phyloP scores from a whole-genome alignment of 2,329 filamentous ascomycete species.

The Periglandula ipomoeae region DNA sequence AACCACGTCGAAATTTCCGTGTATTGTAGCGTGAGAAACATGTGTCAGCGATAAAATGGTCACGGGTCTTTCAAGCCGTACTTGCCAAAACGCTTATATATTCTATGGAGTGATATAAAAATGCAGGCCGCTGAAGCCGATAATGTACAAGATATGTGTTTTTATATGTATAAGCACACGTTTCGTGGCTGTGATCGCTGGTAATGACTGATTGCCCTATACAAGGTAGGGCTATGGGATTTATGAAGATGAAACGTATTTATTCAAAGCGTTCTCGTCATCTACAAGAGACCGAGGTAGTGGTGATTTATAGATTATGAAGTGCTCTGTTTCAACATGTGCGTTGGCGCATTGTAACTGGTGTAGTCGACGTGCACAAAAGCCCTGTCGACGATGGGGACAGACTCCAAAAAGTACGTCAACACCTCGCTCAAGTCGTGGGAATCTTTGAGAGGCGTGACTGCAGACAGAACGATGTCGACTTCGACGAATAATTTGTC shows the following conservation, averaged over 20 bases:
- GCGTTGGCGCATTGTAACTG: conserved; percentile 52
- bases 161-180: too few species aligned
- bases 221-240: too few species aligned
- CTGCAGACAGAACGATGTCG: conserved; percentile 73
- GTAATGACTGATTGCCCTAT: too few species aligned
- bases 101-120: too few species aligned
- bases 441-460: conserved; percentile 65
- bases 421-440: conserved; percentile 71
- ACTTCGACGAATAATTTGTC: conserved; percentile 78
- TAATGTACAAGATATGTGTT: too few species aligned
- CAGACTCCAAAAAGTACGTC: conserved; percentile 77
- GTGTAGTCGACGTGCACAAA: conserved; percentile 61
- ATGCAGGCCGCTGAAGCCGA: too few species aligned
- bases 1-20: too few species aligned
- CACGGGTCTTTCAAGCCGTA: too few species aligned
- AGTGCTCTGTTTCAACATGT: conserved; percentile 35
- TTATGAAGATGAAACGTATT: neutral
- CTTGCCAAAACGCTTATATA: too few species aligned
- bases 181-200: too few species aligned
- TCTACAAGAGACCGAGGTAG: neutral
- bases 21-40: too few species aligned
- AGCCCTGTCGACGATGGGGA: conserved; percentile 66
- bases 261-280: neutral
- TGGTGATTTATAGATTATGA: conserved; percentile 2
- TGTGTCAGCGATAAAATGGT: too few species aligned